These are phyloP conservation scores for Neotropicomus parvogracilis DNA, from an alignment of 1,284 basidiomycete species.

Conservation along the genomic window DNA sequence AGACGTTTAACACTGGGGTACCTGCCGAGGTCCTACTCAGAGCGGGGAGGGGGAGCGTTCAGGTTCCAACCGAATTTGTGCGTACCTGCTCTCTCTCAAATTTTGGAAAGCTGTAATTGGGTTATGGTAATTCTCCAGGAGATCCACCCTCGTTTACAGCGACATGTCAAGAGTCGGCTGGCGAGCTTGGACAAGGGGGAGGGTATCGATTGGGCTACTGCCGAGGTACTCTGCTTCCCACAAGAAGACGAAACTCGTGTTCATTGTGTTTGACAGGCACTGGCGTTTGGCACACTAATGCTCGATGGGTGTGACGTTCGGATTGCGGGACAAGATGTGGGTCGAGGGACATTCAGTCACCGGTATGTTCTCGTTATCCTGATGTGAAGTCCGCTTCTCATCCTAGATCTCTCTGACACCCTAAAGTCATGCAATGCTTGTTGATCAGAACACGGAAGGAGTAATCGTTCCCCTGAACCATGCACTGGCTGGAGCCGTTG, in stretches of 20 bases:
- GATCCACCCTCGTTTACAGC: conserved; percentile 73
- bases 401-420: neutral
- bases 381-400: neutral
- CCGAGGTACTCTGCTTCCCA: conserved; percentile 55
- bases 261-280: conserved; percentile 44
- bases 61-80: conserved; percentile 73
- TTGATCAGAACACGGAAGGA: conserved; percentile 78
- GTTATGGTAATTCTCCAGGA: conserved; percentile 42
- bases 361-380: conserved; percentile 40
- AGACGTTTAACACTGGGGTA: conserved; percentile 69
- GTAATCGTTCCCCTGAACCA: conserved; percentile 69
- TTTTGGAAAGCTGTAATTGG: neutral
- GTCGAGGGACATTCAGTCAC: conserved; percentile 86
- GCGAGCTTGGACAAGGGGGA: conserved; percentile 65
- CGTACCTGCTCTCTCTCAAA: conserved; percentile 30
- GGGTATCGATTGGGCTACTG: conserved; percentile 84
- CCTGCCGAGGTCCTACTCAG: conserved; percentile 45
- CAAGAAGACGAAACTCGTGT: neutral
- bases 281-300: conserved; percentile 84
- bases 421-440: conserved; percentile 79
- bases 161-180: conserved; percentile 78
- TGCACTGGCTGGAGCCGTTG: conserved; percentile 48
- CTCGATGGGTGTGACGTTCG: conserved; percentile 75
- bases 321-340: conserved; percentile 88
- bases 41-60: conserved; percentile 69